These are phyloP conservation scores for Lathyrus sativus DNA, from an alignment of 306 rosid genomes.

Conservation along the genomic window DNA sequence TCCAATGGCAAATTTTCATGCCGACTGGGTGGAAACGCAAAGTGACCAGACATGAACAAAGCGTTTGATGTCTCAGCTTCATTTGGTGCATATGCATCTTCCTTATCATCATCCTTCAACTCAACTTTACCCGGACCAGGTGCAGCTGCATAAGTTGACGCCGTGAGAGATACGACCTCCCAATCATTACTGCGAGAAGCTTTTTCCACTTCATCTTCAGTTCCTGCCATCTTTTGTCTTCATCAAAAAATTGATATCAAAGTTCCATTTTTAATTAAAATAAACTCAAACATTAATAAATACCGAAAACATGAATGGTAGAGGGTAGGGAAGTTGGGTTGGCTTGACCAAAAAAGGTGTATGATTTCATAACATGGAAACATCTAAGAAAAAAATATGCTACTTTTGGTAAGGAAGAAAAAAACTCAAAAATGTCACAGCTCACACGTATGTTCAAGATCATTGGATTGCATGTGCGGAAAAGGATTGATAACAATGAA, in stretches of 20 bases:
- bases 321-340: not conserved
- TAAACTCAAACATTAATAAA: slow-evolving; percentile 24
- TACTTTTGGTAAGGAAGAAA: not conserved
- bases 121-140: slow-evolving; percentile 68
- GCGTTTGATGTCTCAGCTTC: slow-evolving; percentile 78
- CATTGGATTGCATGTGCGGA: not conserved
- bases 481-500: not conserved
- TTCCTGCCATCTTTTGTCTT: slow-evolving; percentile 69
- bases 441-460: slow-evolving; percentile 14
- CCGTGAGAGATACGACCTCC: slow-evolving; percentile 97
- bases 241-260: slow-evolving; percentile 36
- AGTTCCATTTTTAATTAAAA: slow-evolving; percentile 27
- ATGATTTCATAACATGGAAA: not conserved
- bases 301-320: not conserved
- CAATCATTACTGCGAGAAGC: slow-evolving; percentile 81
- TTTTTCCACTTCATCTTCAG: slow-evolving; percentile 65
- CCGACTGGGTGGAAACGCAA: slow-evolving; percentile 79
- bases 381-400: slow-evolving; percentile 7
- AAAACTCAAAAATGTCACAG: slow-evolving; percentile 3
- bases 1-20: slow-evolving; percentile 88
- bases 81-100: slow-evolving; percentile 39
- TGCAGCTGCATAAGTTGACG: slow-evolving; percentile 90
- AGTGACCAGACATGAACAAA: slow-evolving; percentile 87
- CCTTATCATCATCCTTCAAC: slow-evolving; percentile 50
- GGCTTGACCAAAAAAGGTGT: not conserved